Conservation (phyloP, 2,329 filamentous ascomycete species). For the Fonsecaea pedrosoi region DNA sequence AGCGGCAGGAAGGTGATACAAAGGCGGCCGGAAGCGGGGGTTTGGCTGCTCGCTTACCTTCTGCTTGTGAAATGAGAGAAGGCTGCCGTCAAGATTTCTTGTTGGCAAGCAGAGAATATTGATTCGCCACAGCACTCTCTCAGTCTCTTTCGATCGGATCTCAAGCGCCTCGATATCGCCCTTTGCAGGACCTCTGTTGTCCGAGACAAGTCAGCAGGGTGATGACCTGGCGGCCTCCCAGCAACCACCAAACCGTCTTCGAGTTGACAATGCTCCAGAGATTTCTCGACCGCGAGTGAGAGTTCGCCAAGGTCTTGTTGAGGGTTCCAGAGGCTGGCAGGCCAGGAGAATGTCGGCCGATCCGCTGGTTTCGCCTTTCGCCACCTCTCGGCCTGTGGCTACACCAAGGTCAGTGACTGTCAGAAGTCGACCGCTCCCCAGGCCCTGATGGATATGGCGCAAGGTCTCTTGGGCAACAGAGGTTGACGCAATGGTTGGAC, state of each 20-base stretch:
- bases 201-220: not conserved
- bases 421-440: constrained; percentile 53
- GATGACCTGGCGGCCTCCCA: too few species aligned
- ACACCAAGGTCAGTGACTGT: constrained; percentile 53
- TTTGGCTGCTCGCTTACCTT: too few species aligned
- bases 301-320: constrained; percentile 47
- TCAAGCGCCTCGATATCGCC: constrained; percentile 54
- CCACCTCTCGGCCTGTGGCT: constrained; percentile 54
- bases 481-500: constrained; percentile 46
- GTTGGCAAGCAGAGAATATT: constrained; percentile 42
- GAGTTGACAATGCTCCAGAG: too few species aligned
- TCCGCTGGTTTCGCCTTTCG: constrained; percentile 53
- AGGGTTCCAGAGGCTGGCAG: constrained; percentile 25
- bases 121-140: constrained; percentile 47
- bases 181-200: constrained; percentile 51
- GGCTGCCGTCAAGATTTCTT: constrained; percentile 40
- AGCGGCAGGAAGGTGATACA: too few species aligned
- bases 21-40: too few species aligned
- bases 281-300: too few species aligned
- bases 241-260: constrained; percentile 1
- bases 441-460: constrained; percentile 35
- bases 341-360: constrained; percentile 39
- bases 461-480: constrained; percentile 36
- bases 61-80: constrained; percentile 23
- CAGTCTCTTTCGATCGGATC: constrained; percentile 50